These are phyloP conservation scores for Tulasnella sp. DNA, from an alignment of 768 basidiomycete species.

Conservation along the genomic window DNA sequence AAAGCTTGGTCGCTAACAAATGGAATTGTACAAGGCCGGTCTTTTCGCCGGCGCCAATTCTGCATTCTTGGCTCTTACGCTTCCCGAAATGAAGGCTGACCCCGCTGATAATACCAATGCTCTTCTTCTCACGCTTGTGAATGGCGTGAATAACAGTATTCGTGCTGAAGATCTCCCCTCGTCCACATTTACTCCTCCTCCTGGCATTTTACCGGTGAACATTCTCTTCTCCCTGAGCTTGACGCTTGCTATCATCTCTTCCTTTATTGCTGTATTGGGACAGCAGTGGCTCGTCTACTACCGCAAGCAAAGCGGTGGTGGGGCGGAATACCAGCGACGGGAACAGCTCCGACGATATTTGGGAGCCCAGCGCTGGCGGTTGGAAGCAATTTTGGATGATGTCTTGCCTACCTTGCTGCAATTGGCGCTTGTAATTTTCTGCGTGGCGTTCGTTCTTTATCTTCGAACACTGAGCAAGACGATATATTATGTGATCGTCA, in stretches of 20 bases:
- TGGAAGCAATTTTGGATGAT: background rate
- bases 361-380: background rate
- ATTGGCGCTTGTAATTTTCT: background rate
- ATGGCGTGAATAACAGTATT: background rate
- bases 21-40: background rate
- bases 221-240: background rate
- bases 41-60: slow-evolving; percentile 2
- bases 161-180: background rate
- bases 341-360: slow-evolving; percentile 9
- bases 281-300: slow-evolving; percentile 6
- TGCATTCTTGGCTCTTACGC: background rate
- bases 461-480: background rate
- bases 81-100: background rate
- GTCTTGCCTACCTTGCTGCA: background rate
- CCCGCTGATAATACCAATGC: background rate
- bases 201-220: background rate
- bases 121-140: background rate
- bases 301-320: slow-evolving; percentile 3
- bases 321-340: background rate
- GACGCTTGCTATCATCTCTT: background rate
- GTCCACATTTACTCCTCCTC: background rate
- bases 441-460: background rate
- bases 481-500: background rate
- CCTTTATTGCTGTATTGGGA: background rate
- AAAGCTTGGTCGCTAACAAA: background rate